Evolutionary conservation across 768 basidiomycete species (phyloP).

Genomic region (Lyophyllum atratum): DNA sequence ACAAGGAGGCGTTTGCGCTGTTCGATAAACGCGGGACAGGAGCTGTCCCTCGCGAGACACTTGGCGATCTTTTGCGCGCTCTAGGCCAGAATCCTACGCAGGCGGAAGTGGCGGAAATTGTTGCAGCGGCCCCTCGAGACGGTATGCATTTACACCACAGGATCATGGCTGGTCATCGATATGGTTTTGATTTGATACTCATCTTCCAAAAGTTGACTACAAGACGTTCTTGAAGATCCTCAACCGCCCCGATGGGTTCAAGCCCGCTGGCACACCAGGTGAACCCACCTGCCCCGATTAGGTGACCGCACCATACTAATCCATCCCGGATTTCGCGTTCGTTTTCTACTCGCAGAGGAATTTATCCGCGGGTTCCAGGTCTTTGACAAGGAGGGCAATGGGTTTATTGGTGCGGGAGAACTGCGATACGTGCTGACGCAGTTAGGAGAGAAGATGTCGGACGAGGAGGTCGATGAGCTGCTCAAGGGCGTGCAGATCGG

Average conservation of each 20-base stretch:
- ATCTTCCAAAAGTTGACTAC: conserved; percentile 71
- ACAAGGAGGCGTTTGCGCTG: conserved; percentile 96
- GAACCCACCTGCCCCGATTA: neutral
- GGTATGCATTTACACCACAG: conserved; percentile 42
- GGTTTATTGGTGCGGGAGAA: conserved; percentile 90
- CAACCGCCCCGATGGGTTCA: conserved; percentile 95
- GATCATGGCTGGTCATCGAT: neutral
- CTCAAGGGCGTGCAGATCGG: conserved; percentile 94
- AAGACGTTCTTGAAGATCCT: conserved; percentile 88
- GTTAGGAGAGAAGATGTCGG: conserved; percentile 97
- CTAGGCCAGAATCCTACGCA: conserved; percentile 99
- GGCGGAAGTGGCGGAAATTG: conserved; percentile 89
- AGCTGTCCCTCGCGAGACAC: conserved; percentile 80
- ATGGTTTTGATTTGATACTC: neutral
- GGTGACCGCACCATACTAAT: neutral
- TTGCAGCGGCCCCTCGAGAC: conserved; percentile 70
- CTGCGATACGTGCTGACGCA: conserved; percentile 93
- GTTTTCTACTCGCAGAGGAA: conserved; percentile 64
- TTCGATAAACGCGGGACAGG: conserved; percentile 98
- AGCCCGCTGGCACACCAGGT: conserved; percentile 61
- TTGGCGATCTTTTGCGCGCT: conserved; percentile 92
- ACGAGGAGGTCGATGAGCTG: conserved; percentile 97
- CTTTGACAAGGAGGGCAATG: conserved; percentile 95
- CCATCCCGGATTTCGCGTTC: conserved; percentile 1
- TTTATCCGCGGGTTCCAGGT: conserved; percentile 99